Conservation (phyloP, 768 basidiomycete genomes). For the Tylopilus felleus region DNA sequence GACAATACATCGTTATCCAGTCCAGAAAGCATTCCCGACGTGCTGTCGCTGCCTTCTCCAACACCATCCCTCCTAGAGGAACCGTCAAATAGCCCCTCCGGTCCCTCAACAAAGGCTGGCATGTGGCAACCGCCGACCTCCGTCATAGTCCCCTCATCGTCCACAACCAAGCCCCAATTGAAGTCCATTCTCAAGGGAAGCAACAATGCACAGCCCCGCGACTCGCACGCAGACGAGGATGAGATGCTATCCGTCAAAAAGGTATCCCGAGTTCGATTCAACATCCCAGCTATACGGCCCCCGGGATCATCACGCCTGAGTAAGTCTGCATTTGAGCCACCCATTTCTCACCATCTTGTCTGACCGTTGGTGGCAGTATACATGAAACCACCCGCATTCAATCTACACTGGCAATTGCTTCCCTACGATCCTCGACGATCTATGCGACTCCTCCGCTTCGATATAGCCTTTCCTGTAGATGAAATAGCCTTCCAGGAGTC, state of each 20-base stretch:
- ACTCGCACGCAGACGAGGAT: neutral
- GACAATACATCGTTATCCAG: neutral
- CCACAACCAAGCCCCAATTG: conserved; percentile 11
- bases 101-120: neutral
- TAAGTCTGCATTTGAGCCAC: conserved; percentile 11
- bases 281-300: neutral
- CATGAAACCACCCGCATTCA: conserved; percentile 38
- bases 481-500: conserved; percentile 24
- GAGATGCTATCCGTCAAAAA: neutral
- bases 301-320: conserved; percentile 6
- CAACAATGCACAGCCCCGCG: neutral
- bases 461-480: conserved; percentile 44
- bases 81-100: neutral
- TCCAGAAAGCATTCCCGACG: neutral
- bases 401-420: conserved; percentile 48
- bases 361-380: conserved; percentile 28
- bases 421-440: conserved; percentile 33
- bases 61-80: neutral
- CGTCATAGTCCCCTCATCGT: too few relatives aligned
- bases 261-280: neutral
- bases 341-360: conserved; percentile 9
- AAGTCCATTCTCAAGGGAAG: conserved; percentile 28
- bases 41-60: neutral
- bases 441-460: conserved; percentile 43
- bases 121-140: neutral